Conservation (phyloP, 352 stramenopile species). For the Thraustotheca clavata region DNA sequence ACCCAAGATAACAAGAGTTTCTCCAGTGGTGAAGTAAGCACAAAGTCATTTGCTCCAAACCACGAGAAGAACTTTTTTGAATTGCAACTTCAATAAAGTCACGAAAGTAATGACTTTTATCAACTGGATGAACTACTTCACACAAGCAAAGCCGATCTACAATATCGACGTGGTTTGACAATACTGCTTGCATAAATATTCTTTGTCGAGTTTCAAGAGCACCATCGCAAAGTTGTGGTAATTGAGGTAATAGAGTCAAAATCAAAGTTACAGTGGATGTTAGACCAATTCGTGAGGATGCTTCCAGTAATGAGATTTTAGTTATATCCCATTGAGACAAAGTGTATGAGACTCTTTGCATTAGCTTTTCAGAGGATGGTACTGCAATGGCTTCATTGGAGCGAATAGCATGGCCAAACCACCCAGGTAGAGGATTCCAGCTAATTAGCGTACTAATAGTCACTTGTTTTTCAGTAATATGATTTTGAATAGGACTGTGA, state of each 20-base stretch:
- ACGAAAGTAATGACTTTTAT: slow-evolving; percentile 29
- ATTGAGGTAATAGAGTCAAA: neutral
- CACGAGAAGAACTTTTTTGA: slow-evolving; percentile 45
- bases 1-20: neutral
- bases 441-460: slow-evolving; percentile 33
- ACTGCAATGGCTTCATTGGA: slow-evolving; percentile 23
- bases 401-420: slow-evolving; percentile 33
- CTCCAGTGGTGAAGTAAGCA: slow-evolving; percentile 44
- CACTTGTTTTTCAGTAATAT: neutral
- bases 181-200: slow-evolving; percentile 50
- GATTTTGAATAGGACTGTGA: slow-evolving; percentile 4
- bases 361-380: no score
- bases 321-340: slow-evolving; percentile 26
- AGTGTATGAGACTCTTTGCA: neutral
- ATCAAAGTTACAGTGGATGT: slow-evolving; percentile 21
- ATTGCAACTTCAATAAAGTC: slow-evolving; percentile 54
- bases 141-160: slow-evolving; percentile 32
- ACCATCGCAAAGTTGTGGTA: neutral
- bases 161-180: slow-evolving; percentile 45
- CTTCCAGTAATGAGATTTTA: slow-evolving; percentile 24
- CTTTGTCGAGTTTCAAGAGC: slow-evolving; percentile 39
- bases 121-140: neutral
- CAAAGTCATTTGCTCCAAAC: slow-evolving; percentile 54
- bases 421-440: slow-evolving; percentile 53
- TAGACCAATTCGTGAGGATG: slow-evolving; percentile 23